Evolutionary conservation across 495 filamentous ascomycete species (phyloP), one percentile per base, ranked within the genome.

Genomic region (Xanthoparmelia taractica): DNA sequence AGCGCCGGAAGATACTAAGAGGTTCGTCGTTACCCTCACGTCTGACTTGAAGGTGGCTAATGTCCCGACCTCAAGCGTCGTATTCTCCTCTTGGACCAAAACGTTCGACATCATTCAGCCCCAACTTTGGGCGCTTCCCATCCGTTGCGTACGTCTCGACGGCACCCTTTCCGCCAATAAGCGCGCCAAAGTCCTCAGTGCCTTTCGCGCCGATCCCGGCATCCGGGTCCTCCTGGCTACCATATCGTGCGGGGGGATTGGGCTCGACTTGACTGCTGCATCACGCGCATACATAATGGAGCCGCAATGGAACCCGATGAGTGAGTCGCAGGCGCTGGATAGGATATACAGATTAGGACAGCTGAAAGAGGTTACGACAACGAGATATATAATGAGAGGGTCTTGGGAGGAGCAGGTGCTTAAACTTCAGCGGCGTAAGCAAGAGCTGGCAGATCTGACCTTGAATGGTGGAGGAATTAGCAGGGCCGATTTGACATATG

Each of bases 161-260:
- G 92, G 92, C 17, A 87, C 82, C 48, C 92, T 96, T 87, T 76
- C 80, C 0, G 84, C 91, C 29, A 70, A 77, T 4, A 79, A 85
- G 18, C 86, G 92, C 62, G 82, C 80, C 29, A 80, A 78, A 2
- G 87, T 90, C 2, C 84, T 97, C 65, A 79, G 88, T 17, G 70
- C 71, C 2, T 96, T 96, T 73, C 84, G 85, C 25, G 80, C 85
- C n/a, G 82, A 95, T 63, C 72, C 81, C 25, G 74, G 76, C 4
- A 82, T 95, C 33, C 85, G 84, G 12, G 84, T 94, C 63, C 88
- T 97, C 47, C 81, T 97, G 18, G 87, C 95, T 48, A 96, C 92
- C 40, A 92, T 96, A 73, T 88, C 84, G 63, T 93, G 92, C 1
- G 92, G 92, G 60, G 92, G 92, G 37, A 80, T 96, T 29, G 92